A percentile compares a stretch with the other conserved stretches of the same genome.
These are phyloP conservation scores for Geotrichum candidum DNA, from an alignment of 1,139 yeast species.

Conservation along the genomic window DNA sequence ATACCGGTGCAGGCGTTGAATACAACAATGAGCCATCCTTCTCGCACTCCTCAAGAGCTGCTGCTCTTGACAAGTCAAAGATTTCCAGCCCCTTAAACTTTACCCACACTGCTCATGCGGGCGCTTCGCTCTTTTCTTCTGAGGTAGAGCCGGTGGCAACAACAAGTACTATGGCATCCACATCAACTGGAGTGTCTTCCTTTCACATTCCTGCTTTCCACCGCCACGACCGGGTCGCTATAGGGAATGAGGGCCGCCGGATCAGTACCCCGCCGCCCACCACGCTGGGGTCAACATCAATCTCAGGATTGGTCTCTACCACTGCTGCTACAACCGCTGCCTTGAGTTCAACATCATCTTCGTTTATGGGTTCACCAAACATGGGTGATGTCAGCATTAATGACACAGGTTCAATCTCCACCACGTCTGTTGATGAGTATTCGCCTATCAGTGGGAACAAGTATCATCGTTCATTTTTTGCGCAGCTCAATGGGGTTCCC, in stretches of 20 bases:
- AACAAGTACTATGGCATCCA: background rate
- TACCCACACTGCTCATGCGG: slow-evolving; percentile 13
- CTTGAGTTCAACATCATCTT: background rate
- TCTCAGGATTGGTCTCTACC: background rate
- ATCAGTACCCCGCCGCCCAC: slow-evolving; percentile 1
- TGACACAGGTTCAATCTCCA: slow-evolving; percentile 7
- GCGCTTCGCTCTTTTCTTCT: slow-evolving; percentile 1
- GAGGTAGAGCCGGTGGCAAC: background rate
- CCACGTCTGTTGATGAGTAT: slow-evolving; percentile 8
- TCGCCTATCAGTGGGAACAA: background rate
- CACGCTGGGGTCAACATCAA: slow-evolving; percentile 1
- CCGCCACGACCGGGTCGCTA: background rate
- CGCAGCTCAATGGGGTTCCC: background rate
- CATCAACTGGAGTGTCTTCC: background rate
- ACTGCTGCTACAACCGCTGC: no score
- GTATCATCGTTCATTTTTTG: background rate
- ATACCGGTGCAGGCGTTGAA: no score
- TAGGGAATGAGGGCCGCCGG: background rate
- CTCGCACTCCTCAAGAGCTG: no score
- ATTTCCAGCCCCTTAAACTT: slow-evolving; percentile 13
- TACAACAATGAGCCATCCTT: no score
- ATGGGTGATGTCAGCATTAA: background rate
- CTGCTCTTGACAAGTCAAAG: background rate
- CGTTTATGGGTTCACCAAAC: slow-evolving; percentile 8
- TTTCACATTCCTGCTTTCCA: background rate